These are phyloP conservation scores for Globisporangium ultimum DNA, from an alignment of 352 stramenopile genomes.

Conservation along the genomic window DNA sequence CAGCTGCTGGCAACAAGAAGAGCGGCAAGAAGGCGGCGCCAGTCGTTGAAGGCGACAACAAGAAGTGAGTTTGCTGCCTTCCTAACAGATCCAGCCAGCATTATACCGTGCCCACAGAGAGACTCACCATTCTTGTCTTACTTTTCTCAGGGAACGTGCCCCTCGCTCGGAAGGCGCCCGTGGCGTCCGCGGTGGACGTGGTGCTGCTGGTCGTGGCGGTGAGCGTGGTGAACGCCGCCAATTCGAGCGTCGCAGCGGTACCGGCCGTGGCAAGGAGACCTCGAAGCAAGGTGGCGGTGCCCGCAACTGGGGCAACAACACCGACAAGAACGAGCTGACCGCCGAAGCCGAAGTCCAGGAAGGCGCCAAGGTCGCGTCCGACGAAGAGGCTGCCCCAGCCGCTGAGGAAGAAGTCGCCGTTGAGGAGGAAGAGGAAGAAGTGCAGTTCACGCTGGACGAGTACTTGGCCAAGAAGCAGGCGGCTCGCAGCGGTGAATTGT, in stretches of 20 bases:
- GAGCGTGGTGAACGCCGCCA: conserved; percentile 72
- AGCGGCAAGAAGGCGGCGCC: conserved; percentile 46
- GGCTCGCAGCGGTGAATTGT: conserved; percentile 66
- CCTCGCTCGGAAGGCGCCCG: conserved; percentile 41
- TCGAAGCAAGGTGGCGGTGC: conserved; percentile 93
- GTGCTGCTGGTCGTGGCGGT: conserved; percentile 44
- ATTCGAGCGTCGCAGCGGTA: conserved; percentile 94
- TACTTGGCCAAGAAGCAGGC: conserved; percentile 84
- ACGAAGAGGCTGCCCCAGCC: conserved; percentile 54
- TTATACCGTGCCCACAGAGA: neutral
- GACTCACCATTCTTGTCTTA: neutral
- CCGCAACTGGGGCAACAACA: conserved; percentile 96
- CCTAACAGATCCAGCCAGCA: neutral
- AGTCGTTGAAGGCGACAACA: conserved; percentile 37
- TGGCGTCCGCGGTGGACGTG: conserved; percentile 40
- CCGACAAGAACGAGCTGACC: conserved; percentile 88
- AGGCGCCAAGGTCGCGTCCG: conserved; percentile 38
- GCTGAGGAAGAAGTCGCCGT: conserved; percentile 37
- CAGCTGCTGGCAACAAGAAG: conserved; percentile 83
- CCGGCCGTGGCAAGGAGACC: conserved; percentile 93
- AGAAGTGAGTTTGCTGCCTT: conserved; percentile 34
- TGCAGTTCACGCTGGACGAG: conserved; percentile 80
- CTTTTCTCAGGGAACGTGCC: conserved; percentile 22
- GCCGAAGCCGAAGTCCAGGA: conserved; percentile 58
- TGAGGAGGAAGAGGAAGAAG: conserved; percentile 77